Percentiles rank a stretch among this genome's conserved stretches.
Conservation (phyloP, 345 rosid species). For the Lagerstroemia speciosa region DNA sequence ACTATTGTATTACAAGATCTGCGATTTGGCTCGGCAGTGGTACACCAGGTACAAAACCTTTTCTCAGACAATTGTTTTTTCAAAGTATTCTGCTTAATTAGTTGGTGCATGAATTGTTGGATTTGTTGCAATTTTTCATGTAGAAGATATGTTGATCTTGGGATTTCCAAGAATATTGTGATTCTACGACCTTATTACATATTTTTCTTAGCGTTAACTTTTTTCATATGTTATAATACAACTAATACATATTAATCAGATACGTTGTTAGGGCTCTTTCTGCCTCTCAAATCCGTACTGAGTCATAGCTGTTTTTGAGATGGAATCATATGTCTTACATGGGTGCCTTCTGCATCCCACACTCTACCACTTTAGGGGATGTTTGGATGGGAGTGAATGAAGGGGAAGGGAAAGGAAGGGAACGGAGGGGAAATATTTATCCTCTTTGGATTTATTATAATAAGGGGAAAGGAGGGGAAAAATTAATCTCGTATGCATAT, state of each 20-base stretch:
- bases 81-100: neutral
- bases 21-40: conserved; percentile 71
- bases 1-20: conserved; percentile 65
- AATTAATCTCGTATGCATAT: too few relatives aligned
- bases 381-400: too few relatives aligned
- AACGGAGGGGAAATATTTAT: too few relatives aligned
- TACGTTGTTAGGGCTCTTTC: neutral
- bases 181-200: neutral
- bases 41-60: conserved; percentile 60
- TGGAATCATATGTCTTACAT: neutral
- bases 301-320: neutral
- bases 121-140: neutral
- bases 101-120: neutral
- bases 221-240: neutral
- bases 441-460: too few relatives aligned
- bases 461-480: too few relatives aligned
- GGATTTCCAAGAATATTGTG: too few relatives aligned
- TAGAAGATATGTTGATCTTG: too few relatives aligned
- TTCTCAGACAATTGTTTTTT: neutral
- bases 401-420: too few relatives aligned
- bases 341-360: neutral
- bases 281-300: neutral
- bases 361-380: neutral
- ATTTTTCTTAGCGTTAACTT: neutral
- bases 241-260: neutral